These are phyloP conservation scores for Cercospora sesami DNA, from an alignment of 2,329 filamentous ascomycete species.

Conservation along the genomic window DNA sequence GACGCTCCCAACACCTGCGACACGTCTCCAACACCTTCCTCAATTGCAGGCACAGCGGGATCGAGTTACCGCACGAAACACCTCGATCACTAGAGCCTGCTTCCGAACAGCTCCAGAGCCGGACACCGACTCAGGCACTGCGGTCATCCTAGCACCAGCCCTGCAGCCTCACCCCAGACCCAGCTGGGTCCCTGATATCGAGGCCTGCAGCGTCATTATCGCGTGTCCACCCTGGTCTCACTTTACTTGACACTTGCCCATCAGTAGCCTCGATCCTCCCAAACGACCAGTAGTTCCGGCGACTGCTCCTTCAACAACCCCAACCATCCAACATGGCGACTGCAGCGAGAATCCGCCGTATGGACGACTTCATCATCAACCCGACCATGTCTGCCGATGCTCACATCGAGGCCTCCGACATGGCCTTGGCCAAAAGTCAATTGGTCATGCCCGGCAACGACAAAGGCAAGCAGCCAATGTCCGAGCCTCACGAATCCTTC, in stretches of 20 bases:
- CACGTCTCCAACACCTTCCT: not conserved
- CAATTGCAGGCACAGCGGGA: not conserved
- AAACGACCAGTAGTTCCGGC: not conserved
- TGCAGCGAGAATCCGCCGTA: slow-evolving; percentile 17
- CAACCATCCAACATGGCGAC: slow-evolving; percentile 18
- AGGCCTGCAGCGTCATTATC: slow-evolving; percentile 28
- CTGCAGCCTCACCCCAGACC: slow-evolving; percentile 13
- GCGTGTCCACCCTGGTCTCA: slow-evolving; percentile 15
- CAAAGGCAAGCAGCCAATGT: slow-evolving; percentile 8
- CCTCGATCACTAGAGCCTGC: slow-evolving; percentile 7
- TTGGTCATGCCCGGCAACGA: not conserved
- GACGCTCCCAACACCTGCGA: not conserved
- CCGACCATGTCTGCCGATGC: slow-evolving; percentile 20
- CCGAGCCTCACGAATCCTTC: slow-evolving; percentile 8
- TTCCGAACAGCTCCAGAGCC: not conserved
- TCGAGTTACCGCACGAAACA: not conserved
- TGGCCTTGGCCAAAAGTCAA: slow-evolving; percentile 12
- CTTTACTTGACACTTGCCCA: not conserved
- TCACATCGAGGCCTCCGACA: slow-evolving; percentile 8
- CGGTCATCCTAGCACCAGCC: slow-evolving; percentile 18
- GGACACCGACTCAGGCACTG: slow-evolving; percentile 6
- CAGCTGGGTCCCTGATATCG: slow-evolving; percentile 23
- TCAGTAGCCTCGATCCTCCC: not conserved
- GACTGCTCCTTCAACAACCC: not conserved
- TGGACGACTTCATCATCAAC: slow-evolving; percentile 30